Conservation (phyloP, 495 filamentous ascomycete species). For the Aspergillus bridgeri region DNA sequence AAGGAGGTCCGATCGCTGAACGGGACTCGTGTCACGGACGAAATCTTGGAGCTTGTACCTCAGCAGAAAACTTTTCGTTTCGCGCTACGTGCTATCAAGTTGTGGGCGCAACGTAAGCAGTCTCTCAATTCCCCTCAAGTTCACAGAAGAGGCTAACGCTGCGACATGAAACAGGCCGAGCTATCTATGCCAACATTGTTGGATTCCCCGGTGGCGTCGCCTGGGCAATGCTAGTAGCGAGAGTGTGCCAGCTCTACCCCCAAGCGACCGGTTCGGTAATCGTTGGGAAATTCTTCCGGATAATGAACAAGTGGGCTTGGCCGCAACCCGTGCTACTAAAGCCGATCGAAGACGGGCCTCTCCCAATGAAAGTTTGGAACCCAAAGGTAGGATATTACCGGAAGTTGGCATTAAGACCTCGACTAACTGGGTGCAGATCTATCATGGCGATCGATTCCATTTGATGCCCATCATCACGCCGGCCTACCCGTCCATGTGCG, state of each 20-base stretch:
- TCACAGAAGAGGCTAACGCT: conserved; percentile 4
- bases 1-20: conserved; percentile 84
- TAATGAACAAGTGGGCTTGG: conserved; percentile 92
- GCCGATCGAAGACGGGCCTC: conserved; percentile 74
- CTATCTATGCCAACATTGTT: conserved; percentile 91
- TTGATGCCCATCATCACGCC: conserved; percentile 98
- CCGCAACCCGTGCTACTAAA: conserved; percentile 88
- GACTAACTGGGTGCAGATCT: conserved; percentile 52
- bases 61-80: conserved; percentile 83
- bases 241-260: conserved; percentile 96
- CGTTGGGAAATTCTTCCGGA: conserved; percentile 86
- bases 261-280: conserved; percentile 82
- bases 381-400: conserved; percentile 59
- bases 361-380: conserved; percentile 89
- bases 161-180: conserved; percentile 53
- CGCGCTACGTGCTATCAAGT: conserved; percentile 85
- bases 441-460: conserved; percentile 74
- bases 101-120: conserved; percentile 82
- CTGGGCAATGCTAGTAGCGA: conserved; percentile 94
- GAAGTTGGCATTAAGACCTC: neutral
- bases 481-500: conserved; percentile 93
- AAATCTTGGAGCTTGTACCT: conserved; percentile 84
- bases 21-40: conserved; percentile 87
- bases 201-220: conserved; percentile 96
- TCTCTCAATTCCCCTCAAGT: neutral